These are phyloP conservation scores for Colletotrichum phormii DNA, from an alignment of 2,329 filamentous ascomycete species.

Conservation along the genomic window DNA sequence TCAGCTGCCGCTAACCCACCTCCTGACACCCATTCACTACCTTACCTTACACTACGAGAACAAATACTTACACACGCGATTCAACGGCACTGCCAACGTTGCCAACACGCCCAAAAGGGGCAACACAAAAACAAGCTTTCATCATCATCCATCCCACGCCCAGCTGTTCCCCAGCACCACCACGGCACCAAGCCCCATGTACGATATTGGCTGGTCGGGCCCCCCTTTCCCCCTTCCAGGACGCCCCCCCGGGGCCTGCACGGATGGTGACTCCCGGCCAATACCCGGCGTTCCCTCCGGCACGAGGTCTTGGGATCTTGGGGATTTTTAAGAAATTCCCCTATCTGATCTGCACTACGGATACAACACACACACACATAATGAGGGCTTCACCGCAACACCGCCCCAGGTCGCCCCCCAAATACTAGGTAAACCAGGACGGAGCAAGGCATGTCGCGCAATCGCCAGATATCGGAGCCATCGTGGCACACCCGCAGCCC, in stretches of 20 bases:
- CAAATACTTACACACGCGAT: not conserved
- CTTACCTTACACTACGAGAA: too few relatives aligned
- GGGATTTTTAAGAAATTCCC: not conserved
- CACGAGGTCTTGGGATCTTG: constrained; percentile 20
- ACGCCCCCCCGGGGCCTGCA: not conserved
- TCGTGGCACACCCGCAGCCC: constrained; percentile 22
- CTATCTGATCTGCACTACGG: not conserved
- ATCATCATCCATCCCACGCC: constrained; percentile 10
- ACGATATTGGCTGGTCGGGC: not conserved
- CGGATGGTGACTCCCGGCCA: constrained; percentile 18
- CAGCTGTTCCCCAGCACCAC: not conserved
- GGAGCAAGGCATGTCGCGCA: constrained; percentile 2
- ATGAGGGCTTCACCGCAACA: constrained; percentile 24
- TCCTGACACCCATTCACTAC: constrained; percentile 15
- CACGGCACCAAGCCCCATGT: constrained; percentile 5
- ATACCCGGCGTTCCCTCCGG: constrained; percentile 24
- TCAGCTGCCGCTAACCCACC: not conserved
- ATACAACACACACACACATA: not conserved
- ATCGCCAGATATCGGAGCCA: constrained; percentile 3
- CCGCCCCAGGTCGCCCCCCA: not conserved
- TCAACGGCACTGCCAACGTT: constrained; percentile 1
- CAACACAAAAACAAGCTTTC: constrained; percentile 34
- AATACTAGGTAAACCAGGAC: not conserved
- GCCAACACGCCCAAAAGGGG: not conserved
- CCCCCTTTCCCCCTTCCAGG: not conserved